Percentiles rank a stretch among this genome's conserved stretches.
Evolutionary conservation across 768 basidiomycete species (phyloP).

Genomic region (Tylopilus intermedius): DNA sequence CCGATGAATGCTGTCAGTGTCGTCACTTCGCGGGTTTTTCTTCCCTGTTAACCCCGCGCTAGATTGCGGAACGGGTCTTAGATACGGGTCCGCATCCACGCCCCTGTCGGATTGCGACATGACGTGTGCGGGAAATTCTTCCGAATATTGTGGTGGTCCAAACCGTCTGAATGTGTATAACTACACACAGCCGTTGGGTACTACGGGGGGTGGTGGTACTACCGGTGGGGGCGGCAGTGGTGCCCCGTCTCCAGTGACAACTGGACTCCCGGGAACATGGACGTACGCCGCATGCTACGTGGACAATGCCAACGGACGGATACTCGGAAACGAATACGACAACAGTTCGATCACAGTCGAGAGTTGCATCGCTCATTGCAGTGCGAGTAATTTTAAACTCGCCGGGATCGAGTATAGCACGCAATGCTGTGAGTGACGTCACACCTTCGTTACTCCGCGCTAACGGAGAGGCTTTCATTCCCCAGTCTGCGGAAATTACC

Average conservation of each 20-base stretch:
- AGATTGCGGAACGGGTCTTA: constrained; percentile 19
- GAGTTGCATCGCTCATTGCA: constrained; percentile 58
- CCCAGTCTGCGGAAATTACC: constrained; percentile 64
- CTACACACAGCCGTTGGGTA: not conserved
- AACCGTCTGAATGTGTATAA: constrained; percentile 35
- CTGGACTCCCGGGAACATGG: constrained; percentile 48
- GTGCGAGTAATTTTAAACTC: constrained; percentile 50
- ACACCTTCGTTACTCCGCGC: not conserved
- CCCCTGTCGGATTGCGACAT: constrained; percentile 49
- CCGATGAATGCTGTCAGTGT: constrained; percentile 46
- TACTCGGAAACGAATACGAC: constrained; percentile 43
- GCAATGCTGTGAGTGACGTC: constrained; percentile 42
- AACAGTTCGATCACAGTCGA: constrained; percentile 48
- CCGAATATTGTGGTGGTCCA: constrained; percentile 72
- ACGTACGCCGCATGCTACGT: constrained; percentile 63
- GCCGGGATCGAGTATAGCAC: constrained; percentile 65
- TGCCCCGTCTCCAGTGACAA: not conserved
- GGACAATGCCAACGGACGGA: constrained; percentile 65
- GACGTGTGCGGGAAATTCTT: constrained; percentile 20
- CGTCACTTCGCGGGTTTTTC: not conserved
- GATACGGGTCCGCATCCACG: constrained; percentile 30
- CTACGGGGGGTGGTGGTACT: not conserved
- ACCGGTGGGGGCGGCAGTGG: constrained; percentile 2
- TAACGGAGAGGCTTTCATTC: not conserved
- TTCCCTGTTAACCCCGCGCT: not conserved